Evolutionary conservation across 2,329 filamentous ascomycete genomes (phyloP), one percentile per base, ranked within the genome.

Genomic region (Arachnomyces sp.): DNA sequence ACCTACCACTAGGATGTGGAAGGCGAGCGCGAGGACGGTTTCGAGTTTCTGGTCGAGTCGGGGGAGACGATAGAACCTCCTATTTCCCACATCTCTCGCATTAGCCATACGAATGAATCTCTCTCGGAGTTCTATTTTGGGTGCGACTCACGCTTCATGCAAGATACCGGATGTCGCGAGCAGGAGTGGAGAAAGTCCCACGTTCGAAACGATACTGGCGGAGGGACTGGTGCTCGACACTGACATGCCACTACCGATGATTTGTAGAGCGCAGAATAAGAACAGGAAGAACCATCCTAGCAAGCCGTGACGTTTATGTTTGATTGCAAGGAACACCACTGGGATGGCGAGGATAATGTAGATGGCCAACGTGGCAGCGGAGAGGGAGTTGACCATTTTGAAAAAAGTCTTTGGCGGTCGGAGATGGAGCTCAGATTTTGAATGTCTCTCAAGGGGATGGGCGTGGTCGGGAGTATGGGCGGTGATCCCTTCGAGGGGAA

Each of bases 211-310:
- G 11, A 68, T 52, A 7, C 48, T 51, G 3, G 61, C 65, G 2
- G 52, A 46, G 16, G 47, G 41, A 42, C 51, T 52, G 3, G 42
- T 21, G 28, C 37, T 29, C 2, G 38, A 41, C 1, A 48, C 28
- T 3, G 40, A 44, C 5, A 54, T 13, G 3, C 37, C 52, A 29
- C 49, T 60, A 30, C 74, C 75, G 14, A 74, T 51, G 34, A 78
- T 63, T 30, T 76, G 72, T 9, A 69, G 56, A 4, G 75, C 45
- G 21, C 67, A 69, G 52, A 81, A 73, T 25, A 76, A 49, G 34
- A 73, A 50, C 5, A 78, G 62, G 52, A 72, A 77, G 9, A 73
- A 49, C 69, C 74, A 80, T 31, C 74, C 75, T 1, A 67, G 5
- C 5, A 63, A 37, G n/a, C 62, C 61, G 4, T 44, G 13, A 28